Base-by-base conservation (phyloP, 495 filamentous ascomycete species). In the Chaetomium tenue region DNA sequence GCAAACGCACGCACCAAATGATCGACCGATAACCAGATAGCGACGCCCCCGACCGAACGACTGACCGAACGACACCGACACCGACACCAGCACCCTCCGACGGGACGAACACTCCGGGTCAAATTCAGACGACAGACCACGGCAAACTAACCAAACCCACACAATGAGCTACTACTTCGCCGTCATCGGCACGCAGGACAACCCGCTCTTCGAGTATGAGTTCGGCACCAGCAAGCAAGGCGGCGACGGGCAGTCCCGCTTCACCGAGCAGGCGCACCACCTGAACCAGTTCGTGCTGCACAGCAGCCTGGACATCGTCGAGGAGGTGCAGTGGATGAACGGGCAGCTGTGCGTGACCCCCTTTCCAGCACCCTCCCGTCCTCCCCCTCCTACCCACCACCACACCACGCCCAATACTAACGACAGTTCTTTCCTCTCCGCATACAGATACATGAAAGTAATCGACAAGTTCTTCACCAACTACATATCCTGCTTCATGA, bases 241-340 rank as follows among this genome's bases (percentile, higher is more conserved):
- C 78, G 93, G 92, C 68, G 93, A 97, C 82, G 94, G 94, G 68
- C 83, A 92, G 70, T 80, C 94, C 28, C 87, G 91, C 66, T 97
- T 96, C 83, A 85, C 82, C 37, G 88, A 92, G 53, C 88, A 95
- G 66, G 89, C 92, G 28, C 86, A 90, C 57, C 88, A 93, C 74
- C 90, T 97, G 86, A 97, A 96, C 81, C 94, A 97, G 76, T 97
- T 98, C 81, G 90, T 98, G 75, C 87, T 94, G 53, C 93, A 98
- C 79, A 89, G 88, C 60, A 89, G 88, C 68, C 79, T 98, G 50
- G 94, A 98, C 73, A 91, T 97, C 52, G 88, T 97, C 25, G 94
- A 98, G 76, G 94, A 98, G 71, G 84, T 92, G 22, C 93, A 97
- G 76, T 98, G 95, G 94, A 87, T 82, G 15, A 88, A 77, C 66